Base-by-base conservation (phyloP, 1,284 basidiomycete species). In the Ustilago vetiveriae region DNA sequence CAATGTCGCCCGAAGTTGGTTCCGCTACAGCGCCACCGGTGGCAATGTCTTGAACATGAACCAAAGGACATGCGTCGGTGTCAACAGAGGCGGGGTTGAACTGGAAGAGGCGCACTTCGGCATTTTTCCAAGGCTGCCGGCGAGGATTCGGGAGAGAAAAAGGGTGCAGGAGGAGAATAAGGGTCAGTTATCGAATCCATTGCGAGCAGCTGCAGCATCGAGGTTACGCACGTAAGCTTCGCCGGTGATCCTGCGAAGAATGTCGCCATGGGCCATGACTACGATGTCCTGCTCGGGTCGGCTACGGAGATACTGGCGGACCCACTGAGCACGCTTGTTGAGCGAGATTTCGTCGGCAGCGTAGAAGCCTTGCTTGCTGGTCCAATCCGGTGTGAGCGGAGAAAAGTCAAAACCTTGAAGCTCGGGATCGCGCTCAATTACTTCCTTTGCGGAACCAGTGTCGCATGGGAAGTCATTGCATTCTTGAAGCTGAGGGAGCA, bases 191-290 rank as follows among this genome's bases (percentile, higher is more conserved):
- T 14, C 16, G 11, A 13, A 16, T 16, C 10, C 16, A 46, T 27
- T 19, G 37, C 42, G 26, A 21, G 10, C 38, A 6, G 27, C 6
- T 29, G 13, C 29, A 29, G 9, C 16, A 4, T 39, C 19, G 24
- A 13, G 16, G 30, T 27, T 41, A 72, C 69, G 38, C 44, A 70
- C 67, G 56, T 72, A 64, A 6, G 52, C 54, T 30, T 73, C 23
- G 4, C 59, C 59, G 5, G 76, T 76, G 48, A 82, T 74, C 39
- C 72, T 72, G 24, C 80, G 72, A 26, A 82, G 48, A 53, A 82
- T 74, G 60, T 82, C 80, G 24, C 80, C 80, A 54, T 82, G 80
- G 10, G 76, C 80, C 51, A 82, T 74, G 50, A 80, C 48, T n/a
- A 77, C 72, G 39, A 82, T 81, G 41, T 75, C 59, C 41, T 73